Evolutionary conservation across 495 filamentous ascomycete genomes (phyloP), one percentile per base, ranked within the genome.

Genomic region (Neohortaea acidophila): DNA sequence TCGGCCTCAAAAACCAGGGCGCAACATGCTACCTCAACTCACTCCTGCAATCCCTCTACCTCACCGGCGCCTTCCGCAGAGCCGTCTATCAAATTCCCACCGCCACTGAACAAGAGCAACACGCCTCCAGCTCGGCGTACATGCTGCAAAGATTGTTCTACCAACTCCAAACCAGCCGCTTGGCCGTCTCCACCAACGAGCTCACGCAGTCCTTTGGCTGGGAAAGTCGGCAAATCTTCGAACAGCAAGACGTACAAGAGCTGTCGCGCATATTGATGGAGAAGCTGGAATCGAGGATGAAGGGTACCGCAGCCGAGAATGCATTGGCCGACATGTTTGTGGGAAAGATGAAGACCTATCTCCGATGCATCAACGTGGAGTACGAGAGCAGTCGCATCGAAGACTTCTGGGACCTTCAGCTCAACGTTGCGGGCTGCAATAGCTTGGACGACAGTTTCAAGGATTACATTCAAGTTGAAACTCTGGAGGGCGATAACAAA

Each of bases 21-120:
- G 89, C 89, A 15, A 99, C 89, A 6, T 99, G 89, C 62, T 99
- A 99, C 55, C 68, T 99, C 15, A 99, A 99, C 59, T 99, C 89
- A 2, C 75, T 99, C 8, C 62, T 99, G 21, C 89, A 99, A 58
- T 96, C 89, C 6, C 60, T 99, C 21, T 99, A 86, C 56, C 94
- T 99, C 57, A 99, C 89, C 34, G 94, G 93, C 59, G 74, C 78
- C 20, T 99, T 99, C 63, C 78, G 89, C 56, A 92, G 92, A 84
- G 85, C 89, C 39, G 81, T 94, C 8, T 94, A 94, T 58, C 74
- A 89, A 61, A 96, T 99, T 47, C 89, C 89, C 4, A 52, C 49
- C 11, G 43, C 36, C 14, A 96, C 89, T 5, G 69, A 86, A 28
- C 59, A 81, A 35, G 82, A 94, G 39, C 75, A 77, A n/a, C 72